A percentile compares a stretch with the other conserved stretches of the same genome.
These are phyloP conservation scores for Pyricularia sp. DNA, from an alignment of 2,329 filamentous ascomycete species.

Conservation along the genomic window DNA sequence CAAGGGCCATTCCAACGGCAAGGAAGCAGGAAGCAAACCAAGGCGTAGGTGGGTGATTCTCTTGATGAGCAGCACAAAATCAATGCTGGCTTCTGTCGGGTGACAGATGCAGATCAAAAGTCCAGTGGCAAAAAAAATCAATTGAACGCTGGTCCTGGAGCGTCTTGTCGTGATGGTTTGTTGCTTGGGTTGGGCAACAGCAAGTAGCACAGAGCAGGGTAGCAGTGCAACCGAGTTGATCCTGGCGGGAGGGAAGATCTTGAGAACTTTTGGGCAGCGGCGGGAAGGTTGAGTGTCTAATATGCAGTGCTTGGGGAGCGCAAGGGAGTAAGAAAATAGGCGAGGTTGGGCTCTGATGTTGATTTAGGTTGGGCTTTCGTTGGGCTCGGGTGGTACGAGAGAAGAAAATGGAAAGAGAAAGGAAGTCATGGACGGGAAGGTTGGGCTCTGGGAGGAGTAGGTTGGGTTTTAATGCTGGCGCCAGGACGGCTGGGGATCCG, in stretches of 20 bases:
- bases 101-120: not conserved
- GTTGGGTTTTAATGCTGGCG: conserved; percentile 11
- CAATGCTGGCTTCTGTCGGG: not conserved
- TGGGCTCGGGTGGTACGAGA: conserved; percentile 17
- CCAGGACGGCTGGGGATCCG: conserved; percentile 8
- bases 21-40: conserved; percentile 1
- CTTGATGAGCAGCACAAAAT: not conserved
- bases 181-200: conserved; percentile 4
- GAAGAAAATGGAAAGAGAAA: conserved; percentile 5
- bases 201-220: not conserved
- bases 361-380: conserved; percentile 8
- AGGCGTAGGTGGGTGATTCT: not conserved
- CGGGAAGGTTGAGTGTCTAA: not conserved
- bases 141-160: not conserved
- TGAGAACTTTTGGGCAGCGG: conserved; percentile 2
- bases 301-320: not conserved
- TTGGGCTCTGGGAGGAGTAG: conserved; percentile 14
- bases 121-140: not conserved
- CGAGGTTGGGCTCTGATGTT: not conserved
- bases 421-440: not conserved
- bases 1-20: conserved; percentile 14
- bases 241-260: not conserved
- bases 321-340: not conserved
- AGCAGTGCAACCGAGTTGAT: conserved; percentile 1
- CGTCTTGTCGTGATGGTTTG: not conserved